Base-by-base conservation (phyloP, 306 rosid species). In the Vigna reflexopilosa region DNA sequence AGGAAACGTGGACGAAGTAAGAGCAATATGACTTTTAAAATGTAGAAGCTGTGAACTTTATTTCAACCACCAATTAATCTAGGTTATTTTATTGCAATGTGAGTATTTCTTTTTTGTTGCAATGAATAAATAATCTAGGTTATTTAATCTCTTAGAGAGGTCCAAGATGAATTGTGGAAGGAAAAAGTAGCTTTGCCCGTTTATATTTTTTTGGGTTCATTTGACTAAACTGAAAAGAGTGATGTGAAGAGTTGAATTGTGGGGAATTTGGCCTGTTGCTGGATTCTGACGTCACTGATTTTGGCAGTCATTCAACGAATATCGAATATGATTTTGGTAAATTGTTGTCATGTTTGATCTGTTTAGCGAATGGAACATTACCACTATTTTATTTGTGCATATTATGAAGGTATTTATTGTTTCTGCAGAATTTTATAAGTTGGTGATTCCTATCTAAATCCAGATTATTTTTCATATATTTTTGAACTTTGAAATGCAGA, bases 401-500 rank as follows among this genome's bases (percentile, higher is more conserved):
- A 42, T 59, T 44, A 73, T 32, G 17, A 48, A 7, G 50, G 48
- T 38, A 42, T 64, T 65, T 36, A 28, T 67, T 72, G 72, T 45
- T 76, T 32, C 52, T 61, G 72, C 56, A 4, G 52, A 78, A 66
- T 73, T 61, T 72, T 65, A 11, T 38, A 44, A 30, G 72, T 40
- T 67, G 5, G 47, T 1, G 24, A 14, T 50, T 62, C 36, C 26
- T 63, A 45, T 49, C 36, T 64, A 62, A 26, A 56, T 63, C 65
- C 45, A 44, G 49, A 49, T 48, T 12, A 7, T 68, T 55, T 67
- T 70, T 75, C 16, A 67, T 78, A 9, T 32, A 8, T 45, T 34
- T 58, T 28, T 71, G 4, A 86, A 57, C 17, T 61, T 49, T 52
- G 78, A 88, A 61, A 63, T 34, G 20, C 67, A 52, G 20, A 14